phyloP scores from a whole-genome alignment of 139 green algal species.

The Volvox africanus region DNA sequence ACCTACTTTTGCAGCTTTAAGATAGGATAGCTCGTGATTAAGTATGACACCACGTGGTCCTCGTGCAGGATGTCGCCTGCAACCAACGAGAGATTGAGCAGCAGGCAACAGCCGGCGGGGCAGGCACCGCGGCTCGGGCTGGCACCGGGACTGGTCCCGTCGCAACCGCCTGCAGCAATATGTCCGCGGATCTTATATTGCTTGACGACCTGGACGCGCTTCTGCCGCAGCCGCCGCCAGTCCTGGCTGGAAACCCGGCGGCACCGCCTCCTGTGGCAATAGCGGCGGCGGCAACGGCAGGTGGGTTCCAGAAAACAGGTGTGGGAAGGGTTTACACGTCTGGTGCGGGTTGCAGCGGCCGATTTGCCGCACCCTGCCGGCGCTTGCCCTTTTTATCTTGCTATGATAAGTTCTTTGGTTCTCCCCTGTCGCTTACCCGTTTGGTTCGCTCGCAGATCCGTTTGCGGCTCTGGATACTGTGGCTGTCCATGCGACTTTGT shows the following conservation, averaged over 20 bases:
- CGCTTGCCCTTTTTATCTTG: background rate
- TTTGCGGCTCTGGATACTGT: background rate
- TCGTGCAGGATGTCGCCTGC: constrained; percentile 27
- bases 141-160: background rate
- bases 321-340: background rate
- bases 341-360: background rate
- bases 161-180: background rate
- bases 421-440: background rate
- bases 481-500: background rate
- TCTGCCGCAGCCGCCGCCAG: background rate
- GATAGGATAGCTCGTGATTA: too few relatives aligned
- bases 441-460: background rate
- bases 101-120: background rate
- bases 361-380: background rate
- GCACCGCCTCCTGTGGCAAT: background rate
- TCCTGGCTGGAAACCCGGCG: background rate
- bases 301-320: background rate
- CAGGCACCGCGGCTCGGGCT: background rate
- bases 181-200: constrained; percentile 7
- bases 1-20: too few relatives aligned
- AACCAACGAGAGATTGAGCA: constrained; percentile 39
- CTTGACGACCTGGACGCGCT: constrained; percentile 19
- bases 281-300: background rate
- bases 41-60: background rate
- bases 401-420: background rate